phyloP scores from a whole-genome alignment of 2,329 filamentous ascomycete species.

The Emmonsia crescens region DNA sequence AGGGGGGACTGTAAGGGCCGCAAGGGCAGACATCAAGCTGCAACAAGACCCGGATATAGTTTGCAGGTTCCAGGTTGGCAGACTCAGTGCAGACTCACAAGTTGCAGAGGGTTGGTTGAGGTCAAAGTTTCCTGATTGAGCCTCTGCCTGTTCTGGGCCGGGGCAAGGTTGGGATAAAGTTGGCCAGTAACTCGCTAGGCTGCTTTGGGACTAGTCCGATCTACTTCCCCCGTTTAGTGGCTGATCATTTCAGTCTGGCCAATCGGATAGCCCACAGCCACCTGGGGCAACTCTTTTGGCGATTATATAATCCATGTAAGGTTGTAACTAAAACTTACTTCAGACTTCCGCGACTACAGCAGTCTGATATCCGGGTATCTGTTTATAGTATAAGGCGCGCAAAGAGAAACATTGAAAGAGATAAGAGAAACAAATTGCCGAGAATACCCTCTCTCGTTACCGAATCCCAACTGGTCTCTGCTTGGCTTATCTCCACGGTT shows the following conservation, averaged over 20 bases:
- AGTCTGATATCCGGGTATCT: too few species aligned
- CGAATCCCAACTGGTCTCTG: not conserved
- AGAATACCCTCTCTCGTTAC: not conserved
- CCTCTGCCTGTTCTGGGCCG: not conserved
- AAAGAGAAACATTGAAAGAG: not conserved
- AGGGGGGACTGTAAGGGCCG: not conserved
- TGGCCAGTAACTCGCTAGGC: not conserved
- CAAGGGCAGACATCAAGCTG: not conserved
- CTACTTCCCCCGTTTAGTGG: not conserved
- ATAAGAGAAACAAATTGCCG: not conserved
- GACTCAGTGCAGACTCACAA: too few species aligned
- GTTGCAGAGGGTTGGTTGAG: not conserved
- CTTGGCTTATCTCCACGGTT: not conserved
- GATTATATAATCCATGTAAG: too few species aligned
- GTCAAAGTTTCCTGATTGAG: slow-evolving; percentile 2
- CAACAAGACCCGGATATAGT: not conserved
- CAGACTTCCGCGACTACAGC: too few species aligned
- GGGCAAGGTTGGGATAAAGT: not conserved
- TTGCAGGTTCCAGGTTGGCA: not conserved
- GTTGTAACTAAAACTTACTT: too few species aligned
- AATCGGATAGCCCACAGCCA: not conserved
- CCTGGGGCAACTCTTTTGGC: not conserved
- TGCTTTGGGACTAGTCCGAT: not conserved
- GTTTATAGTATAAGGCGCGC: too few species aligned
- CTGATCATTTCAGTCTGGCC: not conserved